Percentiles rank a stretch among this genome's conserved stretches.
Evolutionary conservation across 2,329 filamentous ascomycete genomes (phyloP).

Genomic region (Geoglossum cookeanum): DNA sequence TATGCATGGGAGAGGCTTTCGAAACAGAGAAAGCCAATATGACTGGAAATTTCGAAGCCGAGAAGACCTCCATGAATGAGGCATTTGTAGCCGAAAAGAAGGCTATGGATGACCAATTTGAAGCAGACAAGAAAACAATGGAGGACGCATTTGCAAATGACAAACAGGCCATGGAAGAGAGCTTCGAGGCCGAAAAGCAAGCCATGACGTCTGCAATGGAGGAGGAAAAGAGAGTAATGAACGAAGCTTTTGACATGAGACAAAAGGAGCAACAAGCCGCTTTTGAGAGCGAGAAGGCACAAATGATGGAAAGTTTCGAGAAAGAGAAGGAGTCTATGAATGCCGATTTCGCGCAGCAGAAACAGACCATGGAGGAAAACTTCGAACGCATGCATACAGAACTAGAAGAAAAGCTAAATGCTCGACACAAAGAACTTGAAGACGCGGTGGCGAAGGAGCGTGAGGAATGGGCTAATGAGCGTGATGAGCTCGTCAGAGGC

Average conservation of each 20-base stretch:
- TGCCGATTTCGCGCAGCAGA: not conserved
- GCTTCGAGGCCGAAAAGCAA: conserved; percentile 1
- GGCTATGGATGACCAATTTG: not conserved
- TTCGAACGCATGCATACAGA: conserved; percentile 14
- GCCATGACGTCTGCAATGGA: conserved; percentile 11
- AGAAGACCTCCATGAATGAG: not conserved
- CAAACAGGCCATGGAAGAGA: conserved; percentile 9
- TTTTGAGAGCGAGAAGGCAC: conserved; percentile 1
- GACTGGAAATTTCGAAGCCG: conserved; percentile 10
- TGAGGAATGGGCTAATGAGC: conserved; percentile 27
- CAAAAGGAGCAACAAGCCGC: conserved; percentile 13
- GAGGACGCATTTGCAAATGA: conserved; percentile 13
- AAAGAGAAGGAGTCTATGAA: conserved; percentile 1
- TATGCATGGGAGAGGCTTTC: conserved; percentile 13
- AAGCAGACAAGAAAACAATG: conserved; percentile 4
- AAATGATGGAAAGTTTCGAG: not conserved
- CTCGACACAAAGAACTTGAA: conserved; percentile 24
- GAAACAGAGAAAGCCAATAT: conserved; percentile 17
- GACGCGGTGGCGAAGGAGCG: conserved; percentile 22
- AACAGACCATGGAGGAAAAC: conserved; percentile 9
- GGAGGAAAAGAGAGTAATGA: conserved; percentile 17
- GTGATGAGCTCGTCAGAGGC: conserved; percentile 17
- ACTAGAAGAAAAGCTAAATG: conserved; percentile 24
- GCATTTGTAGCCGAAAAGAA: conserved; percentile 1
- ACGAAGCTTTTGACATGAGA: conserved; percentile 10